Evolutionary conservation across 1,139 yeast species (phyloP).

Genomic region (Scheffersomyces illinoinensis): DNA sequence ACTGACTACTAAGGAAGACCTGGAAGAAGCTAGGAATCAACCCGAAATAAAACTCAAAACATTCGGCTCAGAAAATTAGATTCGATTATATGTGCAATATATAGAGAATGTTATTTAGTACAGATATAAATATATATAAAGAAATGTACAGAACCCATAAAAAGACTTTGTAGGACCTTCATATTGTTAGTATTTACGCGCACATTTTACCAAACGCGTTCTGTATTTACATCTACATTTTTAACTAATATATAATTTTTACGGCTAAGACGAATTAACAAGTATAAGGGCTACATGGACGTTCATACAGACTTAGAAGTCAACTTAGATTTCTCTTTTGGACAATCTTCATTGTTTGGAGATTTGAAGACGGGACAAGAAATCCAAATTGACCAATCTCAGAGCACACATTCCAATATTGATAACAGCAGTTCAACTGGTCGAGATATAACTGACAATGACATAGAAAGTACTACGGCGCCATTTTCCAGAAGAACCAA

Average conservation of each 20-base stretch:
- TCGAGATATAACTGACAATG: not conserved
- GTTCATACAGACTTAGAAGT: not conserved
- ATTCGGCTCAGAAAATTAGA: slow-evolving; percentile 19
- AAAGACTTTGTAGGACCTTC: not conserved
- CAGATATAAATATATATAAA: no score
- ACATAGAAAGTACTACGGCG: not conserved
- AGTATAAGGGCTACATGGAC: not conserved
- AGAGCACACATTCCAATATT: not conserved
- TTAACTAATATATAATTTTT: no score
- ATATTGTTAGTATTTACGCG: not conserved
- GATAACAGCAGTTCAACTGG: not conserved
- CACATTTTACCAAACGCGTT: not conserved
- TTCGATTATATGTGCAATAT: not conserved
- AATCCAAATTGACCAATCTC: not conserved
- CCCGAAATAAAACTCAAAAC: slow-evolving; percentile 37
- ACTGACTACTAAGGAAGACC: slow-evolving; percentile 1
- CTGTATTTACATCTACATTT: not conserved
- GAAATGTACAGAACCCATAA: not conserved
- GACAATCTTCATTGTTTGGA: slow-evolving; percentile 13
- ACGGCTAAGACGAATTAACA: not conserved
- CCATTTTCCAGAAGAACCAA: slow-evolving; percentile 11
- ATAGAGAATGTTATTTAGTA: no score
- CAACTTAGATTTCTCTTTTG: slow-evolving; percentile 7
- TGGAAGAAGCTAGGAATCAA: slow-evolving; percentile 5
- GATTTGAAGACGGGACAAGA: not conserved